Evolutionary conservation across 768 basidiomycete species (phyloP).

Genomic region (Lactifluus hygrophoroides): DNA sequence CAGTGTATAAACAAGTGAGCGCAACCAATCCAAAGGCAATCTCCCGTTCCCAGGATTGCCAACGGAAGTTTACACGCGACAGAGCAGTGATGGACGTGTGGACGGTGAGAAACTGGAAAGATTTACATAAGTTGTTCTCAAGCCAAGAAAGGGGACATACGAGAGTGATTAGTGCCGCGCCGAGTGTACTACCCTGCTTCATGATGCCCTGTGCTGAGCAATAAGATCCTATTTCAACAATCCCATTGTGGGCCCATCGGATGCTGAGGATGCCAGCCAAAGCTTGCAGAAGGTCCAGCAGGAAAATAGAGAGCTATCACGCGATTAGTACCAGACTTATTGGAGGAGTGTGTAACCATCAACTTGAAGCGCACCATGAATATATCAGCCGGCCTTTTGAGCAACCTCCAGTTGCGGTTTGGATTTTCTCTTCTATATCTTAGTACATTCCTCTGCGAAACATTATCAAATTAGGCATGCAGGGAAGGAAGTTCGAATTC

Average conservation of each 20-base stretch:
- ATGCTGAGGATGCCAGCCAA: slow-evolving; percentile 32
- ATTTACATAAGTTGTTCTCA: background rate
- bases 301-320: slow-evolving; percentile 23
- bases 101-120: background rate
- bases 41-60: background rate
- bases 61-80: too few relatives aligned
- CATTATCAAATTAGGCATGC: background rate
- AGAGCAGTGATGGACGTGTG: background rate
- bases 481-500: background rate
- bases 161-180: slow-evolving; percentile 35
- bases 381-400: slow-evolving; percentile 33
- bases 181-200: slow-evolving; percentile 36
- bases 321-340: slow-evolving; percentile 20
- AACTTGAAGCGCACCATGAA: slow-evolving; percentile 30
- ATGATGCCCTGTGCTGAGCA: slow-evolving; percentile 34
- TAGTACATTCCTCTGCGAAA: background rate
- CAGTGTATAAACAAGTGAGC: background rate
- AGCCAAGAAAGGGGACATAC: slow-evolving; percentile 22
- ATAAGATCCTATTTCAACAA: slow-evolving; percentile 28
- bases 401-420: slow-evolving; percentile 17
- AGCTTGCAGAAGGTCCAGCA: slow-evolving; percentile 32
- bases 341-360: background rate
- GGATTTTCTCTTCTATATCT: background rate
- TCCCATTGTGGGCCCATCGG: slow-evolving; percentile 32
- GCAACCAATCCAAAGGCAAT: background rate